These are phyloP conservation scores for Helenozyma rhizophorensis DNA, from an alignment of 805 yeast genomes.

Conservation along the genomic window DNA sequence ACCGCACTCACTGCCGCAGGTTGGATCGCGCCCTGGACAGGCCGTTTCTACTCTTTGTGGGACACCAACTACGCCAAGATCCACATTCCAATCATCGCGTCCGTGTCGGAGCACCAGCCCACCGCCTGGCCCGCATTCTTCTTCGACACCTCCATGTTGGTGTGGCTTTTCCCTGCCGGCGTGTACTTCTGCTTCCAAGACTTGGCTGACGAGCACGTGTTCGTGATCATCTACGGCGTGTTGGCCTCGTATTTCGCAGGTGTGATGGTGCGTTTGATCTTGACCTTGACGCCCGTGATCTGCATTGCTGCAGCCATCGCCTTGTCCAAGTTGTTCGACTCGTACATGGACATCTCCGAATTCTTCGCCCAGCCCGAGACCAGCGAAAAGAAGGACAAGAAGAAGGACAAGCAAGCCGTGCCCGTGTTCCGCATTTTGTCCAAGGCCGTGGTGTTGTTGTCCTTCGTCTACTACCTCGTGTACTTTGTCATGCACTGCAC, in stretches of 20 bases:
- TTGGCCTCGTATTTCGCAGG: conserved; percentile 96
- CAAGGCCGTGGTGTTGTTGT: conserved; percentile 55
- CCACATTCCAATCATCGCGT: conserved; percentile 97
- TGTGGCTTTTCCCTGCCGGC: conserved; percentile 99
- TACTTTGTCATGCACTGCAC: conserved; percentile 92
- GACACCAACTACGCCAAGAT: conserved; percentile 96
- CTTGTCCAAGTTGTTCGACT: conserved; percentile 75
- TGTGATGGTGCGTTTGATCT: conserved; percentile 97
- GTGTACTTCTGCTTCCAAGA: conserved; percentile 88
- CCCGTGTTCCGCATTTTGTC: conserved; percentile 43
- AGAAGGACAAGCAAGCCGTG: conserved; percentile 1
- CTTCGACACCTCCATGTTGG: conserved; percentile 86
- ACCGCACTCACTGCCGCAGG: conserved; percentile 84
- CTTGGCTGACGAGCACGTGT: conserved; percentile 85
- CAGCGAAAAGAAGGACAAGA: conserved; percentile 5
- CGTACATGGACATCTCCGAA: conserved; percentile 65
- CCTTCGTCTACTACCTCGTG: conserved; percentile 70
- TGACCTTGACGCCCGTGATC: conserved; percentile 92
- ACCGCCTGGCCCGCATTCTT: conserved; percentile 99
- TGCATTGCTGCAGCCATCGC: conserved; percentile 93
- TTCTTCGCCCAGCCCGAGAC: conserved; percentile 16
- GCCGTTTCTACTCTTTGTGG: conserved; percentile 97
- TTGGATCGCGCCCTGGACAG: conserved; percentile 98
- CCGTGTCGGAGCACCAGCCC: conserved; percentile 99
- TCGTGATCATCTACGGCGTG: conserved; percentile 88